Conservation (phyloP, 495 filamentous ascomycete species). For the Podospora sp. region DNA sequence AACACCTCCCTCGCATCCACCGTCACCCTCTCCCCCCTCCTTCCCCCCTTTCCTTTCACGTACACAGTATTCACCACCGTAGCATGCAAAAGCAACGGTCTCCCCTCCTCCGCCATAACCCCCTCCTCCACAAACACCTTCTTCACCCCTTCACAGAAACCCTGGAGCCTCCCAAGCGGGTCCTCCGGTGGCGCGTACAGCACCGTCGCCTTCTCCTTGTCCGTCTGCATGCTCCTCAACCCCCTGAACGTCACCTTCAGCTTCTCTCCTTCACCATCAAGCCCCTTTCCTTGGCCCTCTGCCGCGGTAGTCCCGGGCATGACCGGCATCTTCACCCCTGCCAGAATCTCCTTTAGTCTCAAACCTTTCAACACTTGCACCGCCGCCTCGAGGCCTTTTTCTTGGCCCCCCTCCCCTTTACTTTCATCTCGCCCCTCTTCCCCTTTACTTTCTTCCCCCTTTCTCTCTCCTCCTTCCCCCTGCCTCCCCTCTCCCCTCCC, state of each 20-base stretch:
- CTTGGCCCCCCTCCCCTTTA: not conserved
- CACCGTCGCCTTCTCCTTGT: slow-evolving; percentile 37
- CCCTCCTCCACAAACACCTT: slow-evolving; percentile 63
- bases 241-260: slow-evolving; percentile 50
- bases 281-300: slow-evolving; percentile 4
- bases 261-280: slow-evolving; percentile 11
- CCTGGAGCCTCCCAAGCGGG: slow-evolving; percentile 53
- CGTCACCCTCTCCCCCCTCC: slow-evolving; percentile 39
- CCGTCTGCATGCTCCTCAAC: slow-evolving; percentile 51
- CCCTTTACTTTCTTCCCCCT: not conserved
- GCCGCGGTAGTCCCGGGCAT: not conserved
- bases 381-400: slow-evolving; percentile 55
- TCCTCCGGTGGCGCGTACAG: slow-evolving; percentile 58
- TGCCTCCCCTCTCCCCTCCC: slow-evolving; percentile 15
- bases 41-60: slow-evolving; percentile 49
- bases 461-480: not conserved
- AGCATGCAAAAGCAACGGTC: slow-evolving; percentile 78
- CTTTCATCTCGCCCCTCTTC: not conserved
- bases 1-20: slow-evolving; percentile 58
- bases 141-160: slow-evolving; percentile 65
- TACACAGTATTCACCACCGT: slow-evolving; percentile 91
- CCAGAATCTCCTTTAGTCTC: slow-evolving; percentile 54
- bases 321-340: slow-evolving; percentile 17
- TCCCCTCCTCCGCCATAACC: slow-evolving; percentile 60
- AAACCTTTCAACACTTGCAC: slow-evolving; percentile 56